phyloP scores from a whole-genome alignment of 164 flowering plant species.

The Aristolochia fimbriata region DNA sequence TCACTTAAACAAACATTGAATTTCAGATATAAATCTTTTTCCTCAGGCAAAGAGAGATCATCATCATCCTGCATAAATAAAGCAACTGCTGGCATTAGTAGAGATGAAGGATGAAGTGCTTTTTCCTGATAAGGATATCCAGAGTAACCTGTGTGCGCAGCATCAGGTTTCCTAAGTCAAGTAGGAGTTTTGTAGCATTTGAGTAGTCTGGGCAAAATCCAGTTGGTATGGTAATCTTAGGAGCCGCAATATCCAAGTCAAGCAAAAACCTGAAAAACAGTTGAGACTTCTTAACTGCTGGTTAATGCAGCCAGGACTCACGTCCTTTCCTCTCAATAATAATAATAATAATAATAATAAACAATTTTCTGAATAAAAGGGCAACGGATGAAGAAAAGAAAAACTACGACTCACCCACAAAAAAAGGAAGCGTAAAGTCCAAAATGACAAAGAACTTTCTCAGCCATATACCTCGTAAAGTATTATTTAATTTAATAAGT shows the following conservation, averaged over 20 bases:
- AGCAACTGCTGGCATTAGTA: slow-evolving; percentile 3
- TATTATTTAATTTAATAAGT: too few species aligned
- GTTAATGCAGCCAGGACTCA: not conserved
- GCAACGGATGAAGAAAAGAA: too few species aligned
- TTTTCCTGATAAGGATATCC: not conserved
- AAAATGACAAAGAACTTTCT: too few species aligned
- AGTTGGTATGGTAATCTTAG: slow-evolving; percentile 91
- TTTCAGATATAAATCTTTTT: slow-evolving; percentile 59
- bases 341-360: too few species aligned
- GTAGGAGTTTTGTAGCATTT: slow-evolving; percentile 74
- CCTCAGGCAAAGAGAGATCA: slow-evolving; percentile 31
- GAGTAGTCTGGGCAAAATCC: slow-evolving; percentile 61
- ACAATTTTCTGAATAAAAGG: not conserved
- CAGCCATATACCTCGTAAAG: too few species aligned
- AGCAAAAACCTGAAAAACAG: slow-evolving; percentile 60
- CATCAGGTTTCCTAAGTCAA: slow-evolving; percentile 82
- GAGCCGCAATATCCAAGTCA: slow-evolving; percentile 98
- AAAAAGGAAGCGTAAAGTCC: too few species aligned
- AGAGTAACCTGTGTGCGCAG: slow-evolving; percentile 63
- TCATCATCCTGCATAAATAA: slow-evolving; percentile 51
- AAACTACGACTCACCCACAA: too few species aligned
- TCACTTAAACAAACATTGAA: slow-evolving; percentile 85
- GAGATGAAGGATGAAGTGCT: slow-evolving; percentile 1
- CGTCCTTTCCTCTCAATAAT: not conserved
- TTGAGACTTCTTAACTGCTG: slow-evolving; percentile 2